A percentile compares a stretch with the other conserved stretches of the same genome.
Conservation (phyloP, 768 basidiomycete species). For the Scleroderma citrinum region DNA sequence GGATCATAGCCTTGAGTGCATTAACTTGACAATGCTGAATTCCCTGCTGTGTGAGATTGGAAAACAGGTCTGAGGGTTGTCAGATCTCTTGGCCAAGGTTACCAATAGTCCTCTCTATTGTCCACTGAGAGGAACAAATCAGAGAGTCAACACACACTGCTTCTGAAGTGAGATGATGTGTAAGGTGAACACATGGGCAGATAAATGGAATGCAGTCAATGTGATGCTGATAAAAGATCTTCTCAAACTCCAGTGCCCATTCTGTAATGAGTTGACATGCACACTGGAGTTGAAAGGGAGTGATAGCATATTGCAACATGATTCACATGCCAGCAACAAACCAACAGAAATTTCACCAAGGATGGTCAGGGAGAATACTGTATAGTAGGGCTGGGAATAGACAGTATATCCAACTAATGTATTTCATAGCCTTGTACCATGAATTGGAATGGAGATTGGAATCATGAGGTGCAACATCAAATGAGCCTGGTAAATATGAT, state of each 20-base stretch:
- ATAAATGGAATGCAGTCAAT: conserved; percentile 23
- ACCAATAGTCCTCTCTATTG: conserved; percentile 21
- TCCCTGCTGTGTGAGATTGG: conserved; percentile 22
- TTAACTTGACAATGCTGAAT: conserved; percentile 16
- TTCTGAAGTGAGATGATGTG: conserved; percentile 16
- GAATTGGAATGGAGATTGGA: background rate
- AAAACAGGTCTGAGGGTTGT: conserved; percentile 19
- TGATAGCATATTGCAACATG: conserved; percentile 1
- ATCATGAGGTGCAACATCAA: conserved; percentile 17
- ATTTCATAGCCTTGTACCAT: background rate
- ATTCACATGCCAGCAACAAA: background rate
- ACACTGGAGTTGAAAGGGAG: background rate
- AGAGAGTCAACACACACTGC: conserved; percentile 13
- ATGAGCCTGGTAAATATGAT: conserved; percentile 13
- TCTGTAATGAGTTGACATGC: conserved; percentile 13
- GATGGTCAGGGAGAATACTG: background rate
- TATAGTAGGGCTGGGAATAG: background rate
- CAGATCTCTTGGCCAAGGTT: conserved; percentile 20
- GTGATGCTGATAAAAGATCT: conserved; percentile 18
- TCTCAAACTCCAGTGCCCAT: conserved; percentile 24
- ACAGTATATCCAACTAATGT: background rate
- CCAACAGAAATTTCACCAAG: background rate
- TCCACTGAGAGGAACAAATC: conserved; percentile 23
- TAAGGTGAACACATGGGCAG: conserved; percentile 19
- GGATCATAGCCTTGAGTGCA: conserved; percentile 10